Percentiles rank a stretch among this genome's conserved stretches.
These are phyloP conservation scores for Triadica sebifera DNA, from an alignment of 345 rosid genomes.

Conservation along the genomic window DNA sequence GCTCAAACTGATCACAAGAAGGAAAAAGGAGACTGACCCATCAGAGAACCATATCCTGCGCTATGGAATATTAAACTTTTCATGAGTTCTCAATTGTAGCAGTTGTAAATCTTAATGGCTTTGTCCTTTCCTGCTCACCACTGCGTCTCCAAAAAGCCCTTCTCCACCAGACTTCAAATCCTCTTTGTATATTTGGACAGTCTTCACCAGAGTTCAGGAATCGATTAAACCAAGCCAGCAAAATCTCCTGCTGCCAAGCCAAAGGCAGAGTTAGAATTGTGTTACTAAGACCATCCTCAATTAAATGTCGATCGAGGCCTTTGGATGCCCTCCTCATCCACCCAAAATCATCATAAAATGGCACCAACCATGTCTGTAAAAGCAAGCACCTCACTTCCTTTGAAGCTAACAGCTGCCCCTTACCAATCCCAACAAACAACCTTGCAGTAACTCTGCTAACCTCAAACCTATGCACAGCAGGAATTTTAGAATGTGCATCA, in stretches of 20 bases:
- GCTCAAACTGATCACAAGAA: conserved; percentile 17
- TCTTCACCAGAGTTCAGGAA: conserved; percentile 90
- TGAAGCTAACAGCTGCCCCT: conserved; percentile 79
- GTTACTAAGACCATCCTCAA: conserved; percentile 94
- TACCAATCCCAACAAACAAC: conserved; percentile 93
- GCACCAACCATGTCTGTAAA: conserved; percentile 83
- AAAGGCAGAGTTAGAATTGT: conserved; percentile 90
- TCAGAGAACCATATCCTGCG: conserved; percentile 15
- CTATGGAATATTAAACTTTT: conserved; percentile 1
- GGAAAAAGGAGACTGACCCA: conserved; percentile 21
- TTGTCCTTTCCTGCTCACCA: conserved; percentile 57
- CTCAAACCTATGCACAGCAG: conserved; percentile 80
- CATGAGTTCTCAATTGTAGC: conserved; percentile 46
- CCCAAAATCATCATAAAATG: conserved; percentile 90
- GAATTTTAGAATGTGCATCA: conserved; percentile 65
- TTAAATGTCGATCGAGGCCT: conserved; percentile 83
- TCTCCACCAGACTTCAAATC: conserved; percentile 98
- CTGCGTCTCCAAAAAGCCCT: conserved; percentile 84
- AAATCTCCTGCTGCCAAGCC: conserved; percentile 86
- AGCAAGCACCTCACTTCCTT: conserved; percentile 79
- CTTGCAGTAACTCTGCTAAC: conserved; percentile 85
- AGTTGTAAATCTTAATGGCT: conserved; percentile 50
- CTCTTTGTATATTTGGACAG: conserved; percentile 94
- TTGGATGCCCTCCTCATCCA: conserved; percentile 96
- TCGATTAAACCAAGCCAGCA: conserved; percentile 86